These are phyloP conservation scores for Zopfochytrium polystomum DNA, from an alignment of 371 early-diverging fungal species.

Conservation along the genomic window DNA sequence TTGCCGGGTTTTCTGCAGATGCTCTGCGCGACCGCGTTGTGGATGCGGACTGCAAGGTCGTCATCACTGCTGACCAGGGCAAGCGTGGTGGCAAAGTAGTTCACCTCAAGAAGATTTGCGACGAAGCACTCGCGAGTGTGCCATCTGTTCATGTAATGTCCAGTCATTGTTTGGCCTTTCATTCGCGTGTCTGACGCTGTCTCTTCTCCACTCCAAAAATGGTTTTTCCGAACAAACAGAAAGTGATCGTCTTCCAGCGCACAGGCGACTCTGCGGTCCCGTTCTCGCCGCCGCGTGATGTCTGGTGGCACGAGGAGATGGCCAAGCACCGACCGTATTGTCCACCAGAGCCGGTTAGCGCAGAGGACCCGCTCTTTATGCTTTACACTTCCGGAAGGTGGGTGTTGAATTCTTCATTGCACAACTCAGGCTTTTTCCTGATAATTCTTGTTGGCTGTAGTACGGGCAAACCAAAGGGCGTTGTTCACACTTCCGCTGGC, in stretches of 20 bases:
- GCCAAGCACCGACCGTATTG: conserved; percentile 73
- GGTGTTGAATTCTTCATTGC: conserved; percentile 44
- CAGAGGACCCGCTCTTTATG: conserved; percentile 88
- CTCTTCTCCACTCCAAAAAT: neutral
- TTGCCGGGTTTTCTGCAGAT: conserved; percentile 83
- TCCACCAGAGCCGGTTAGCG: conserved; percentile 70
- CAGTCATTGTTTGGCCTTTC: neutral
- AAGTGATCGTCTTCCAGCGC: conserved; percentile 83
- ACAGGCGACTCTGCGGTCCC: conserved; percentile 75
- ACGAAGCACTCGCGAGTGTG: conserved; percentile 74
- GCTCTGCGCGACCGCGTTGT: conserved; percentile 82
- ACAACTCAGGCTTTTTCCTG: neutral
- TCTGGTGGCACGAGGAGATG: conserved; percentile 86
- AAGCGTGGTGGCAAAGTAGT: conserved; percentile 87
- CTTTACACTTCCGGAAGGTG: conserved; percentile 91
- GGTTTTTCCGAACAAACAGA: conserved; percentile 27
- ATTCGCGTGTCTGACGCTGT: neutral
- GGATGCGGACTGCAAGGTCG: conserved; percentile 69
- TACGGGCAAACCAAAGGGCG: conserved; percentile 94
- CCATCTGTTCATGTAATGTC: conserved; percentile 56
- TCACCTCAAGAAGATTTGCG: conserved; percentile 85
- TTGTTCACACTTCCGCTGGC: conserved; percentile 91
- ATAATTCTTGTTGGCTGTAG: too few species aligned
- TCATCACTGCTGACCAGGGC: conserved; percentile 78
- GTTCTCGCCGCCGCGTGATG: conserved; percentile 70